Base-by-base conservation (phyloP, 2,329 filamentous ascomycete species). In the Colletotrichum somersetense region DNA sequence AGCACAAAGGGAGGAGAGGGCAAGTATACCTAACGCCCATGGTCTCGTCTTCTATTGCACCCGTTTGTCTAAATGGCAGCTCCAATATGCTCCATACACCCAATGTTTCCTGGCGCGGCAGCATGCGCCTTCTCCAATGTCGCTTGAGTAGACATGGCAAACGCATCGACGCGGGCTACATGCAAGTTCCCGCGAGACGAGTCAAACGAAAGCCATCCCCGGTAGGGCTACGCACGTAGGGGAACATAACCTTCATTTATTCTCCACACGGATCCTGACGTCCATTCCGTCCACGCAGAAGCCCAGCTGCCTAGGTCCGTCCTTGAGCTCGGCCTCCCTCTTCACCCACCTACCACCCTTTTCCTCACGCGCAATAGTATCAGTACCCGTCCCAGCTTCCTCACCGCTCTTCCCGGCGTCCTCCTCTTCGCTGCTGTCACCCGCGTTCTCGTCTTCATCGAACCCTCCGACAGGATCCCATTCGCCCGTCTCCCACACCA, bases 401-500 rank as follows among this genome's bases (percentile, higher is more conserved):
- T 76, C 75, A 42, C 65, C 64, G 8, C 74, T 72, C 46, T 59
- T 73, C 63, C 33, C 75, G 20, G 74, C 76, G 7, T 86, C 85
- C 40, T 88, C 85, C 8, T 88, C 87, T 40, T 88, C 87, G 57
- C 86, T 87, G 75, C 84, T 86, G 57, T 85, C 85, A 73, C 85
- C 86, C 75, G 82, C 84, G 30, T 87, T 87, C 16, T 76, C 78
- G 40, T 87, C 86, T 5, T 89, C 86, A 73, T 90, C 87, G 75
- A 90, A 89, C 73, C 88, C 87, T 11, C 88, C 88, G 0, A 94
- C 91, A 0, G 93, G 93, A 80, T 97, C 94, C 90, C 92, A 94
- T 80, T 98, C 95, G 26, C 94, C 93, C 11, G 95, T 97, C 83
- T 97, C 94, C 92, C 94, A 97, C 0, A 96, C 83, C 61, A 98